Evolutionary conservation across 2,329 filamentous ascomycete species (phyloP).

Genomic region (Hymenoscyphus scutula): DNA sequence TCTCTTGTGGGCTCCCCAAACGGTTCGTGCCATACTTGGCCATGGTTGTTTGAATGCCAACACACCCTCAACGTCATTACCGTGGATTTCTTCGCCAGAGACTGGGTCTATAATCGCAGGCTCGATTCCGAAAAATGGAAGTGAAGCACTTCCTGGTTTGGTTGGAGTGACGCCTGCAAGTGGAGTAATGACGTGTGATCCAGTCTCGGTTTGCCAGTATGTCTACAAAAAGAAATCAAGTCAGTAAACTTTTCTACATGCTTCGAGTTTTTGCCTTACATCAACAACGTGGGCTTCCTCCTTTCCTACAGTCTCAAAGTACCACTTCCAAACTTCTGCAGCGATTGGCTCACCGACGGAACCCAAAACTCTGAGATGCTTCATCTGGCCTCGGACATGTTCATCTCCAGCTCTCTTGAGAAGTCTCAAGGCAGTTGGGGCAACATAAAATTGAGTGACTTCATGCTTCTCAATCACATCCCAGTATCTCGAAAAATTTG

Average conservation of each 20-base stretch:
- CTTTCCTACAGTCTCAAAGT: constrained; percentile 91
- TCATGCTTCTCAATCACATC: constrained; percentile 94
- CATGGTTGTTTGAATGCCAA: constrained; percentile 90
- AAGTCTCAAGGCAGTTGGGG: constrained; percentile 86
- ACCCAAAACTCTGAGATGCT: constrained; percentile 82
- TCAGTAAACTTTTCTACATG: constrained; percentile 26
- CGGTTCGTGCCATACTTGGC: constrained; percentile 97
- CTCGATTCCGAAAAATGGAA: constrained; percentile 98
- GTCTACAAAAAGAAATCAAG: constrained; percentile 57
- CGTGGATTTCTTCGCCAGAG: constrained; percentile 86
- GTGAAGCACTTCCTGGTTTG: constrained; percentile 91
- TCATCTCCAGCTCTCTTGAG: constrained; percentile 95
- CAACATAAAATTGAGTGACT: constrained; percentile 97
- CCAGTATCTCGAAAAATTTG: constrained; percentile 98
- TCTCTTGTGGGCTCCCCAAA: constrained; percentile 95
- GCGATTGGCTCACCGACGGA: constrained; percentile 98
- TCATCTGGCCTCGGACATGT: constrained; percentile 87
- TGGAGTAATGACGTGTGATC: constrained; percentile 92
- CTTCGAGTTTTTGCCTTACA: constrained; percentile 55
- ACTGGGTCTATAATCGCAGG: constrained; percentile 96
- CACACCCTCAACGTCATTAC: constrained; percentile 52
- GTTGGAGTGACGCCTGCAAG: constrained; percentile 91
- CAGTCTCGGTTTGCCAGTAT: constrained; percentile 99
- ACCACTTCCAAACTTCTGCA: constrained; percentile 99
- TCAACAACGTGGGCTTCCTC: constrained; percentile 91